These are phyloP conservation scores for Pestalotiopsis sp. DNA, from an alignment of 2,329 filamentous ascomycete species.

Conservation along the genomic window DNA sequence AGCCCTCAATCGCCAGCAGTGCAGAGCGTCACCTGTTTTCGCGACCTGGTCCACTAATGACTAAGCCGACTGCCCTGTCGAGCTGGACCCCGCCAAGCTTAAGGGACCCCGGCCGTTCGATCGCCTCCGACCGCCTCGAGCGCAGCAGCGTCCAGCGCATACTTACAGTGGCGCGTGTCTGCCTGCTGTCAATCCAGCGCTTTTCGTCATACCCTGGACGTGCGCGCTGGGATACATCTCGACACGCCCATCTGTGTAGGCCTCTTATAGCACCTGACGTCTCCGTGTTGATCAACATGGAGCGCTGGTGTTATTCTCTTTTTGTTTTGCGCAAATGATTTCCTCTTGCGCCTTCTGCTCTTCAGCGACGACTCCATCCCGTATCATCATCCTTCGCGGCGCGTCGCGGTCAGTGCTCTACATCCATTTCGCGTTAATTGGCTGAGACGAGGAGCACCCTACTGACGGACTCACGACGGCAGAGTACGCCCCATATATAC, in stretches of 20 bases:
- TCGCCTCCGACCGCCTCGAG: neutral
- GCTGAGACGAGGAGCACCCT: neutral
- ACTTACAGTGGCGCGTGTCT: slow-evolving; percentile 29
- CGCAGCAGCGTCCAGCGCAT: neutral
- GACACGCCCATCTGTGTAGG: neutral
- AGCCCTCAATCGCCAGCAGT: neutral
- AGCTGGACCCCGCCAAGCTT: neutral
- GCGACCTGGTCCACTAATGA: slow-evolving; percentile 6
- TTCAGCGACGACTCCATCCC: slow-evolving; percentile 16
- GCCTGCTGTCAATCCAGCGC: slow-evolving; percentile 24
- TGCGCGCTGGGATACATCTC: neutral
- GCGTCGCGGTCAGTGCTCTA: slow-evolving; percentile 1
- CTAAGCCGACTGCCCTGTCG: slow-evolving; percentile 5
- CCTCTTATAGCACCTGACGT: neutral
- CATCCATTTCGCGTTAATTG: slow-evolving; percentile 11
- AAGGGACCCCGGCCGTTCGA: neutral
- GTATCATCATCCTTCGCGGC: neutral
- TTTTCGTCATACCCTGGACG: neutral
- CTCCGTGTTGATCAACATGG: slow-evolving; percentile 25
- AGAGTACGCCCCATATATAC: slow-evolving; percentile 14
- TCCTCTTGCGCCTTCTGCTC: slow-evolving; percentile 31
- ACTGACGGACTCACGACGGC: neutral
- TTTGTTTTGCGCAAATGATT: slow-evolving; percentile 26
- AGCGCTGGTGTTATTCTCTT: slow-evolving; percentile 23
- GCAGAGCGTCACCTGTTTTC: slow-evolving; percentile 15